Base-by-base conservation (phyloP, 805 yeast species). In the Lachancea sp. region DNA sequence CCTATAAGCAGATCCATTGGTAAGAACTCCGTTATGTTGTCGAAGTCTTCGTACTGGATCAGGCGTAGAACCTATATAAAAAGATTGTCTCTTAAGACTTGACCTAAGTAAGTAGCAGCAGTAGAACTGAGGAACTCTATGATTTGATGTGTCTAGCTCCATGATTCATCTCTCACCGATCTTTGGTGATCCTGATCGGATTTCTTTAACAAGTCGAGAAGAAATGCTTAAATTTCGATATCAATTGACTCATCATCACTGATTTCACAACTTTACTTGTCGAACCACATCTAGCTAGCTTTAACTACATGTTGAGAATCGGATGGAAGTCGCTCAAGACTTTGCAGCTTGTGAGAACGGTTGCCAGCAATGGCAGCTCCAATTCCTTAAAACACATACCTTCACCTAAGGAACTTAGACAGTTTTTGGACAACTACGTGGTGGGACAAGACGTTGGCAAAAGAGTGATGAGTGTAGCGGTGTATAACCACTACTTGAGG, bases 31-130 rank as follows among this genome's bases (percentile, higher is more conserved):
- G 65, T 86, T 86, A 58, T 86, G 95, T 54, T 86, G 95, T 33
- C 88, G 59, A 2, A 87, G 68, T 40, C 95, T 62, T 53, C 81
- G 58, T 10, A 67, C 57, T 0, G 95, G 95, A 55, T 85, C 76
- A 1, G 93, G 91, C 0, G 95, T 84, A 0, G 95, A 85, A 0
- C 95, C 95, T 3, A 86, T 75, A 56, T 86, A 86, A 54, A 81
- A 80, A 9, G 84, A 75, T 34, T 68, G 68, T 18, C 77, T 76
- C 51, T 75, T 78, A 10, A 77, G 71, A 2, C 73, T 55, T 0
- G 91, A 83, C 49, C 78, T 77, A 9, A 86, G 65, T 2, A 87
- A 62, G 57, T 86, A 87, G 36, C 85, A 86, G 41, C 88, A 81
- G 59, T 86, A 86, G 46, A 85, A 75, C 27, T 48, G 48, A 3